Base-by-base conservation (phyloP, 169 alveolate species). In the Eimeria praecox region DNA sequence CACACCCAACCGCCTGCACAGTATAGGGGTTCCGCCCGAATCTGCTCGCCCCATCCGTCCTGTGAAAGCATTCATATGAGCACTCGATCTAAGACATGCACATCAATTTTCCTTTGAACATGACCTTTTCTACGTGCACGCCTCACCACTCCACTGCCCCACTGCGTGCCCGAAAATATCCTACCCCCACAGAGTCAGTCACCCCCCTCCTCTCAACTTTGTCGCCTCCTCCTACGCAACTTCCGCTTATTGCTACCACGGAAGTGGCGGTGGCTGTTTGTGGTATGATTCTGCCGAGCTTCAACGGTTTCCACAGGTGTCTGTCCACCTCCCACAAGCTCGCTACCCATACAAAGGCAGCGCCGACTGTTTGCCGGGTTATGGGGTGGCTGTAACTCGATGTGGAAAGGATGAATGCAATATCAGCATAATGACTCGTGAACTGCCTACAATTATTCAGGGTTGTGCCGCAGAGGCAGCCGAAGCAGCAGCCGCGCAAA, bases 401-500 rank as follows among this genome's bases (percentile, higher is more conserved):
- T 6, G 40, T 40, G 14, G 35, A 35, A 64, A 0, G n/a, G 12
- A 18, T 20, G 8, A 64, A 27, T 64, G 22, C 40, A 64, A 14
- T 3, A 40, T 18, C 40, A 16, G 14, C 40, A n/a, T 64, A 24
- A 64, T 64, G n/a, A 64, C 75, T 9, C 40, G 75, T n/a, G 75
- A 64, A 64, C 18, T 27, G 40, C 1, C 1, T 22, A n/a, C 22
- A n/a, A 2, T 5, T 27, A 64, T 64, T 6, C 40, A n/a, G 40
- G 10, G 75, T 40, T 27, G 75, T 40, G 16, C 75, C 40, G 75
- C 54, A 73, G 85, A 30, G 10, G 27, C 33, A 3, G 35, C 56
- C 52, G 52, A 9, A 73, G 85, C 54, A 73, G 52, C 85, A 73
- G 85, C 30, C 54, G 85, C 85, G 14, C 85, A 73, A 73, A 35